phyloP scores from a whole-genome alignment of 75 land plant species.

The Gnetum montanum region DNA sequence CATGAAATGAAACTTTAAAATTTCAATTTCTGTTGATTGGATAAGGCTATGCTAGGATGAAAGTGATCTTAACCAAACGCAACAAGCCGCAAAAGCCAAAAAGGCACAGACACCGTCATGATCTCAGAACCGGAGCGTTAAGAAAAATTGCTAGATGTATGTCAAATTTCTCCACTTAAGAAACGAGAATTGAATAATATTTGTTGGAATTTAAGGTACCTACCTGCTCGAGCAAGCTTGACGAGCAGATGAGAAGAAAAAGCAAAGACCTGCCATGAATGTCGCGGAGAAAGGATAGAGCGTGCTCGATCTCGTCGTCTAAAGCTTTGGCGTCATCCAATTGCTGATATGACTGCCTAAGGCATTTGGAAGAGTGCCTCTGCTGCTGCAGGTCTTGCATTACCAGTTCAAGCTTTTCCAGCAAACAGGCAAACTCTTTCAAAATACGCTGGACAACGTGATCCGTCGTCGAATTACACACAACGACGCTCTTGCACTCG shows the following conservation, averaged over 20 bases:
- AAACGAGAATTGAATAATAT: too few species aligned
- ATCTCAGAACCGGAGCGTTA: too few species aligned
- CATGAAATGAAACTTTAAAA: too few species aligned
- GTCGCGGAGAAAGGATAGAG: neutral
- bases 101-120: too few species aligned
- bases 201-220: too few species aligned
- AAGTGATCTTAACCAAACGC: too few species aligned
- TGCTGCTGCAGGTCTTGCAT: neutral
- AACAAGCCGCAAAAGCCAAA: too few species aligned
- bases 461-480: neutral
- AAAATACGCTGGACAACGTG: slow-evolving; percentile 1
- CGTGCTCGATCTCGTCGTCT: neutral
- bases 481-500: neutral
- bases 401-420: neutral
- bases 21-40: too few species aligned
- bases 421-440: neutral
- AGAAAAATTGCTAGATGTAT: too few species aligned
- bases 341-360: neutral
- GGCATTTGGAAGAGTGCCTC: neutral
- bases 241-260: slow-evolving; percentile 5
- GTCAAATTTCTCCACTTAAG: too few species aligned
- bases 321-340: neutral
- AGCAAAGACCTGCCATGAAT: slow-evolving; percentile 3
- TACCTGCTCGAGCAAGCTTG: slow-evolving; percentile 1
- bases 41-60: too few species aligned